Conservation (phyloP, 73 alveolate genomes). For the Tetrahymena thermophila region DNA sequence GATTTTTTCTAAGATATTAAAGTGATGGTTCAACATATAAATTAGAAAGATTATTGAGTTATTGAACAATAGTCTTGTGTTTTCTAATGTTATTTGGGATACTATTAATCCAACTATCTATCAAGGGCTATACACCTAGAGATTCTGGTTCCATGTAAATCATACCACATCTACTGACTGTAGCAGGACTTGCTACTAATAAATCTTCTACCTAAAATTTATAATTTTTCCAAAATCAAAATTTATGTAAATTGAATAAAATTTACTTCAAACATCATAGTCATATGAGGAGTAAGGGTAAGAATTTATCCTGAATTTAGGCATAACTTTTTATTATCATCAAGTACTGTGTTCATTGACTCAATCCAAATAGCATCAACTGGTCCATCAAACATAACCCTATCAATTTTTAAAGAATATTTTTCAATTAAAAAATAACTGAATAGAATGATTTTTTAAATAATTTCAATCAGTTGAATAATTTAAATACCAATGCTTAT, state of each 20-base stretch:
- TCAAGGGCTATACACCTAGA: conserved; percentile 56
- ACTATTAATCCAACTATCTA: conserved; percentile 28
- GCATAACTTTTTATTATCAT: conserved; percentile 91
- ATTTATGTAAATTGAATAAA: not conserved
- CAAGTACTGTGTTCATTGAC: conserved; percentile 97
- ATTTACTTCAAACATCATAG: conserved; percentile 82
- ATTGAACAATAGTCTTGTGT: conserved; percentile 40
- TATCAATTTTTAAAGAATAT: not conserved
- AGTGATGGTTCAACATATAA: conserved; percentile 57
- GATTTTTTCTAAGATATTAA: conserved; percentile 66
- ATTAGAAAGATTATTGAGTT: conserved; percentile 53
- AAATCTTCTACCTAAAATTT: conserved; percentile 93
- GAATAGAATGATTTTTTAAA: too few relatives aligned
- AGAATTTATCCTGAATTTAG: conserved; percentile 70
- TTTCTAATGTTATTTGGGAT: conserved; percentile 21
- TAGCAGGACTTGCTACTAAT: conserved; percentile 99
- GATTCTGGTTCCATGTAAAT: conserved; percentile 98
- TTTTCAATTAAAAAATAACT: too few relatives aligned
- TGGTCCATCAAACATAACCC: conserved; percentile 97
- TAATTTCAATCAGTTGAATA: not conserved
- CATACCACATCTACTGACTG: conserved; percentile 99
- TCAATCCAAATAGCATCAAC: conserved; percentile 96
- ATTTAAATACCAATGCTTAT: conserved; percentile 94
- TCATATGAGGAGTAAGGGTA: conserved; percentile 72
- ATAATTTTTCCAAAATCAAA: conserved; percentile 15